Base-by-base conservation (phyloP, 2,329 filamentous ascomycete genomes). In the Phyllosticta citrichinensis region DNA sequence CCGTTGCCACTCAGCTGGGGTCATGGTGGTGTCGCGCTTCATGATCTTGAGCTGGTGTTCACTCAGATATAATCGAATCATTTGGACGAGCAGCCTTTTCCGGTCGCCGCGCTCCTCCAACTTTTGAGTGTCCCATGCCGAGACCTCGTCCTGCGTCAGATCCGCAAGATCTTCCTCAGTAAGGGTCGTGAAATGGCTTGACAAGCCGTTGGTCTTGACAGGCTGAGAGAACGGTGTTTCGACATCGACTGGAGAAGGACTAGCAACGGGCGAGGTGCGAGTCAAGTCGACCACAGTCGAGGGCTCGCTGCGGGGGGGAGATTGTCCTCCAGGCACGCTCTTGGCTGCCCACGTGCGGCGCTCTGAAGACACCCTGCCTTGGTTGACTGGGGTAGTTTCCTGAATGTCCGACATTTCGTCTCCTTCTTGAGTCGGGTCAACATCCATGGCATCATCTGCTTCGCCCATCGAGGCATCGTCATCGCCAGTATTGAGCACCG, bases 51-150 rank as follows among this genome's bases (percentile, higher is more conserved):
- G 20, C 50, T 51, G 5, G 3, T 2, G 14, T 3, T 51, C 6
- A 19, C 30, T 57, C 3, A 11, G 30, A 20, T 30, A 30, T 22
- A 30, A 8, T 30, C 55, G 55, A 47, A 81, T 65, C 1, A 75
- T 63, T 57, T 78, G 77, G 56, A 79, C 74, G 22, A 81, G 64
- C 1, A 79, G 66, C 5, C 77, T 72, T 50, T 75, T 73, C 11
- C 77, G 70, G 63, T 82, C 78, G 9, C 63, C 52, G 2, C 69
- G 67, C 9, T 71, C 68, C 47, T 73, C 65, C 3, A 82, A 67
- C 1, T 71, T 60, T 3, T 64, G 58, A 70, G 72, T 77, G 4
- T 63, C 60, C 69, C 76, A 73, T 3, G 30, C 58, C 11, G 64
- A 56, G 17, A 77, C 69, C 1, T 67, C 69, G 9, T 63, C 58